Percentiles rank a stretch among this genome's conserved stretches.
Evolutionary conservation across 1,284 basidiomycete species (phyloP).

Genomic region (Coriolopsis trogii): DNA sequence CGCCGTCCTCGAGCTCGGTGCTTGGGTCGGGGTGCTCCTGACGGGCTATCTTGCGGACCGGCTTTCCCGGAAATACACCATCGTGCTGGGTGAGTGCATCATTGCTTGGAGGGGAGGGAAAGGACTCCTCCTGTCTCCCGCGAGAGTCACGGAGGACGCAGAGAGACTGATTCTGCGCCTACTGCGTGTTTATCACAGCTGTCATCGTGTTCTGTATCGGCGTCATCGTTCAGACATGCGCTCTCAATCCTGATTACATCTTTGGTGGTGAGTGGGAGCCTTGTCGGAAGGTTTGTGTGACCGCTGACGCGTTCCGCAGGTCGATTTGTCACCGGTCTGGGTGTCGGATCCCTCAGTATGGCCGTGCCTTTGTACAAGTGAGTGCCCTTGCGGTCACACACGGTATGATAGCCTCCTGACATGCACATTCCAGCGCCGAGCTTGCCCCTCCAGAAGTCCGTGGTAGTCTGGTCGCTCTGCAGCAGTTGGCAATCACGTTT

Average conservation of each 20-base stretch:
- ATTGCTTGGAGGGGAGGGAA: no score
- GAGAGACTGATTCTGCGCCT: background rate
- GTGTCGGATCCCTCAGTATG: slow-evolving; percentile 78
- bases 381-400: slow-evolving; percentile 27
- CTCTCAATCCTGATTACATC: slow-evolving; percentile 59
- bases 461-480: slow-evolving; percentile 80
- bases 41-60: slow-evolving; percentile 74
- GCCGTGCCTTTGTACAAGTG: slow-evolving; percentile 78
- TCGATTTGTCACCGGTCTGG: slow-evolving; percentile 76
- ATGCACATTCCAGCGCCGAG: slow-evolving; percentile 46
- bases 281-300: background rate
- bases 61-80: slow-evolving; percentile 72
- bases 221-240: slow-evolving; percentile 67
- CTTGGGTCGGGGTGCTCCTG: slow-evolving; percentile 72
- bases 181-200: no score
- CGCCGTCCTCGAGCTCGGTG: slow-evolving; percentile 69
- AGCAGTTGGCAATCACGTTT: slow-evolving; percentile 81
- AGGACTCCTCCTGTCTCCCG: no score
- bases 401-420: slow-evolving; percentile 2
- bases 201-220: slow-evolving; percentile 69
- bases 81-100: slow-evolving; percentile 62
- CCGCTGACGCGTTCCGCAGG: slow-evolving; percentile 39
- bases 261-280: slow-evolving; percentile 51
- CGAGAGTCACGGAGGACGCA: background rate
- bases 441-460: slow-evolving; percentile 83